Conservation (phyloP, 345 rosid genomes). For the Microthlaspi erraticum region DNA sequence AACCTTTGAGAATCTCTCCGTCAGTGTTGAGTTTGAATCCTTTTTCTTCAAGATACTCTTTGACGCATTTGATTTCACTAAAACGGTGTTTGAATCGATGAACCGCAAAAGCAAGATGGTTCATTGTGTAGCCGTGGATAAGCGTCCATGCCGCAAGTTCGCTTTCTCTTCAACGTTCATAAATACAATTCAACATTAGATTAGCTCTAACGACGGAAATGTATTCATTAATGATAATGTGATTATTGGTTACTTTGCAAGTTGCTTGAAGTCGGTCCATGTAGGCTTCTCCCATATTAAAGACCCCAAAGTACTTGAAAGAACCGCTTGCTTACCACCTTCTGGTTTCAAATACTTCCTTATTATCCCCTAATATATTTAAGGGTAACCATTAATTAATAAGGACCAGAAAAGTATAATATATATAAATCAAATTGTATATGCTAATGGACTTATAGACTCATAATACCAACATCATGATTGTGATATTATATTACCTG, state of each 20-base stretch:
- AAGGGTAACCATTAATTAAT: conserved; percentile 28
- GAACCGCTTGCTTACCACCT: conserved; percentile 61
- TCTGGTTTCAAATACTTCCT: conserved; percentile 58
- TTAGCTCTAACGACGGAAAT: neutral
- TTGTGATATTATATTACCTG: conserved; percentile 50
- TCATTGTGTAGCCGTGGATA: conserved; percentile 82
- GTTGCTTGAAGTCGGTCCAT: conserved; percentile 66
- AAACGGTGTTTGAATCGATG: conserved; percentile 71
- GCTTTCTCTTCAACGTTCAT: conserved; percentile 60
- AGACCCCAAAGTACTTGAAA: conserved; percentile 76
- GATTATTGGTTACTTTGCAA: conserved; percentile 57
- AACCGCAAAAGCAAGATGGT: conserved; percentile 79
- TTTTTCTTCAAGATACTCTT: conserved; percentile 59
- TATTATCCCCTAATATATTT: conserved; percentile 61
- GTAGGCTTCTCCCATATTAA: conserved; percentile 80
- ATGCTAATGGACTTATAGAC: too few relatives aligned
- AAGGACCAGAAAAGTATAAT: too few relatives aligned
- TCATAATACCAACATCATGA: neutral
- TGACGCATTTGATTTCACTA: conserved; percentile 57
- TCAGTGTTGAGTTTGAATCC: conserved; percentile 78
- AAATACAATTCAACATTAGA: neutral
- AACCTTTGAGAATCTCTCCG: conserved; percentile 86
- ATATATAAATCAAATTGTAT: too few relatives aligned
- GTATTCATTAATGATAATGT: neutral
- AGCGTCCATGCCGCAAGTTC: conserved; percentile 95